These are phyloP conservation scores for Lentinus polychrous DNA, from an alignment of 1,284 basidiomycete genomes.

Conservation along the genomic window DNA sequence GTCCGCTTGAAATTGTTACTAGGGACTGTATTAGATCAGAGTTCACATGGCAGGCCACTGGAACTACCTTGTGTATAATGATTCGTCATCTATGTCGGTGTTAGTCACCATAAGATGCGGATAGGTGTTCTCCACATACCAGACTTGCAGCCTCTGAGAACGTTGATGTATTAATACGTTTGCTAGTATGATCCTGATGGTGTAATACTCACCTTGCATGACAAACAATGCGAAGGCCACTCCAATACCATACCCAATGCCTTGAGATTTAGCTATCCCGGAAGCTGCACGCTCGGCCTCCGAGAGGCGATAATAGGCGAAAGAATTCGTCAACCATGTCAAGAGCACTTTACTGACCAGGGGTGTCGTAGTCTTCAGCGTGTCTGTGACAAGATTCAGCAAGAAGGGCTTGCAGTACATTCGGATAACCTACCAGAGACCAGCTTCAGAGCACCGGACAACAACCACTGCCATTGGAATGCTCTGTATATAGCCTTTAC, in stretches of 20 bases:
- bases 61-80: slow-evolving; percentile 39
- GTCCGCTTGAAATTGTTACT: slow-evolving; percentile 48
- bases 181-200: neutral
- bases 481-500: slow-evolving; percentile 49
- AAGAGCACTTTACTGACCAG: slow-evolving; percentile 59
- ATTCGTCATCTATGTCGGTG: slow-evolving; percentile 34
- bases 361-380: slow-evolving; percentile 53
- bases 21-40: slow-evolving; percentile 3
- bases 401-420: slow-evolving; percentile 2
- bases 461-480: slow-evolving; percentile 51
- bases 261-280: slow-evolving; percentile 32
- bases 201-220: slow-evolving; percentile 50
- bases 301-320: slow-evolving; percentile 34
- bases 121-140: slow-evolving; percentile 22
- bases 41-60: neutral
- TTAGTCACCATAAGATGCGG: neutral
- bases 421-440: slow-evolving; percentile 37
- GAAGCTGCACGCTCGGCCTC: slow-evolving; percentile 28
- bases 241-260: slow-evolving; percentile 56
- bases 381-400: slow-evolving; percentile 30
- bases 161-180: neutral
- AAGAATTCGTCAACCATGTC: slow-evolving; percentile 52
- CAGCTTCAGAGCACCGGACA: slow-evolving; percentile 47
- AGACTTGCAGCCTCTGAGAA: slow-evolving; percentile 42
- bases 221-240: slow-evolving; percentile 54